Conservation (phyloP, 768 basidiomycete genomes). For the Amylocystis lapponica region DNA sequence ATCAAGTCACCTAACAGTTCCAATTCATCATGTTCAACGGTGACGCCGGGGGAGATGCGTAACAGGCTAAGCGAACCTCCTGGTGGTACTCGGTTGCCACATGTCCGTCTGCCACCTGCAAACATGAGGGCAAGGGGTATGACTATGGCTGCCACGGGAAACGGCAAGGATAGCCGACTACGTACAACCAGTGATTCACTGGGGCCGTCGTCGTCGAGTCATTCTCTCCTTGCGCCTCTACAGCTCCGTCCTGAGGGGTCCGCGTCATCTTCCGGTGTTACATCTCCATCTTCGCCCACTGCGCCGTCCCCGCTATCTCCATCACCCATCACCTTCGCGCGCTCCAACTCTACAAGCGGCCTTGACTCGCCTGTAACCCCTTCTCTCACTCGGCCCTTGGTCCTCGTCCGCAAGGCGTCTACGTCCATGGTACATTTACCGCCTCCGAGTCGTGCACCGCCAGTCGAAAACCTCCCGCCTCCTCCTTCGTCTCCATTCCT, state of each 20-base stretch:
- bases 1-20: conserved; percentile 12
- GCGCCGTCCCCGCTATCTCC: conserved; percentile 6
- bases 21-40: conserved; percentile 16
- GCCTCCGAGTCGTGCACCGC: conserved; percentile 19
- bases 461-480: conserved; percentile 18
- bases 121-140: conserved; percentile 16
- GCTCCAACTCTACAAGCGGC: conserved; percentile 8
- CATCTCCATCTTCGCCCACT: conserved; percentile 6
- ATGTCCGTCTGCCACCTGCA: not conserved
- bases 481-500: conserved; percentile 14
- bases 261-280: conserved; percentile 12
- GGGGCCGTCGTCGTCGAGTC: not conserved
- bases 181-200: conserved; percentile 2
- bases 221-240: conserved; percentile 3
- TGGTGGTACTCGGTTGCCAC: not conserved
- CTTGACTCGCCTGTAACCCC: conserved; percentile 10
- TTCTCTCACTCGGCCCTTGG: conserved; percentile 14
- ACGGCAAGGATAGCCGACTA: conserved; percentile 3
- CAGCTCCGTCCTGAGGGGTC: conserved; percentile 17
- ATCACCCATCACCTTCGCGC: conserved; percentile 11
- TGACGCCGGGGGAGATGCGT: conserved; percentile 4
- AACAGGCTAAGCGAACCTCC: conserved; percentile 9
- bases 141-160: conserved; percentile 13
- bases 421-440: conserved; percentile 17
- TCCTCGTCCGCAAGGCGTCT: conserved; percentile 23